Evolutionary conservation across 495 filamentous ascomycete species (phyloP), one percentile per base, ranked within the genome.

Genomic region (Podospora appendiculata): DNA sequence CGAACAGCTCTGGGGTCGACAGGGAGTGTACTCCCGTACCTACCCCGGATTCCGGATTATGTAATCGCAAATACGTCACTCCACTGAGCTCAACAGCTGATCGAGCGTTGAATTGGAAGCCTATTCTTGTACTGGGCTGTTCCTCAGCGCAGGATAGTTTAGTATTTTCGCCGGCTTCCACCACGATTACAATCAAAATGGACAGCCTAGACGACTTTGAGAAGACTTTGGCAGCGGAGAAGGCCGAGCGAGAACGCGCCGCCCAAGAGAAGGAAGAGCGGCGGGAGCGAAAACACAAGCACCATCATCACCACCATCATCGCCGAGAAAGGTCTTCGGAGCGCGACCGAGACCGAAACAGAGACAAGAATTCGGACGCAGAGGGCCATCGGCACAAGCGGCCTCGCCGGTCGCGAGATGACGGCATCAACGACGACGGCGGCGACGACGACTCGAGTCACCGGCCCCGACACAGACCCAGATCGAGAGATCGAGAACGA

Each of bases 141-240:
- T 25, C 25, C 25, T 25, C 25, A 25, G 2, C n/a, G n/a, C 25
- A 25, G 25, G 2, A 5, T 2, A 25, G 25, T 25, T 25, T 25
- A 2, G 25, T 2, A 25, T 25, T 25, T 25, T 25, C 25, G 25
- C 25, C 5, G 3, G 36, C 36, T 7, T 13, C 34, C 14, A 16
- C 17, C 1, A 34, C 19, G 16, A 43, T 17, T 6, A 10, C 44
- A 13, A 2, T 8, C 38, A 57, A 39, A 14, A 78, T 81, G 78
- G 73, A 77, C 55, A 64, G 73, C 52, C 68, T 80, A 3, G 74
- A 79, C 32, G 76, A 78, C 14, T 76, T 81, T 16, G 78, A 81
- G 52, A 79, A 79, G 54, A n/a, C 65, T 1, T 62, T 80, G 6
- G 76, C 75, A 0, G 73, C 73, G 17, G 78, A 79, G 51, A 80